Evolutionary conservation across 306 rosid genomes (phyloP).

Genomic region (Prunus persica): Prunus_persica_NCBIv2 NC_034011.1:25890501-25891000

Average conservation of each 20-base stretch:
- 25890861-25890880: background rate
- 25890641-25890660: background rate
- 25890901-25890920: too few species aligned
- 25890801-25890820: too few species aligned
- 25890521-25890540: slow-evolving; percentile 92
- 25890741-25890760: background rate
- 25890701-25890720: background rate
- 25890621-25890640: background rate
- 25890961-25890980: too few species aligned
- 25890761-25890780: too few species aligned
- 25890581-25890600: slow-evolving; percentile 1
- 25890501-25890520: slow-evolving; percentile 77
- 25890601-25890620: slow-evolving; percentile 1
- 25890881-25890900: too few species aligned
- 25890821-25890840: background rate
- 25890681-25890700: background rate
- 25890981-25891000: too few species aligned
- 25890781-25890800: background rate
- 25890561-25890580: background rate
- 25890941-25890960: too few species aligned
- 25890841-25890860: background rate
- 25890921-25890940: too few species aligned
- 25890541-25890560: slow-evolving; percentile 28
- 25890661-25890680: background rate
- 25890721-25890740: background rate